phyloP scores from a whole-genome alignment of 805 yeast species.

The Metschnikowia shivogae region DNA sequence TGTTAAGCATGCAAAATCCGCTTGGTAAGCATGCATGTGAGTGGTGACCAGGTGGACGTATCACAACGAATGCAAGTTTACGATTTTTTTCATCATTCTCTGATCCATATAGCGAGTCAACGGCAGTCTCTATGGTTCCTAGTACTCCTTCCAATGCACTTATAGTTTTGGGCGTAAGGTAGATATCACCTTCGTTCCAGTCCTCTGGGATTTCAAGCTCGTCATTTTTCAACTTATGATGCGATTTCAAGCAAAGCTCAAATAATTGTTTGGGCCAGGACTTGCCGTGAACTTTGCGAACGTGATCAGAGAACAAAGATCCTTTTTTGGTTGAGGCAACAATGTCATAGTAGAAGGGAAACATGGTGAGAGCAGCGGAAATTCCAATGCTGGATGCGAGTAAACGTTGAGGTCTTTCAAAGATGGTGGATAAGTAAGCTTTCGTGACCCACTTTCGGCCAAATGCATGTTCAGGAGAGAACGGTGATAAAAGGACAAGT shows the following conservation, averaged over 20 bases:
- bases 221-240: conserved; percentile 46
- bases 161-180: conserved; percentile 60
- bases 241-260: conserved; percentile 57
- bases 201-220: conserved; percentile 71
- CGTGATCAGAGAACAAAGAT: conserved; percentile 55
- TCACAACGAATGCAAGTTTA: conserved; percentile 55
- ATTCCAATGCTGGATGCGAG: conserved; percentile 76
- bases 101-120: conserved; percentile 43
- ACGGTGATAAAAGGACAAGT: conserved; percentile 62
- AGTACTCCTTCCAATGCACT: conserved; percentile 73
- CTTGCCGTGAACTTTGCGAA: conserved; percentile 65
- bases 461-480: conserved; percentile 66
- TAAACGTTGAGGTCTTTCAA: conserved; percentile 78
- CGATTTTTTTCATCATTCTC: conserved; percentile 23
- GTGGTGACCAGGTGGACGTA: conserved; percentile 87
- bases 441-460: conserved; percentile 75
- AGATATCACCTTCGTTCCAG: conserved; percentile 84
- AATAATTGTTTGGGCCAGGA: conserved; percentile 63
- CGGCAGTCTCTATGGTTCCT: conserved; percentile 69
- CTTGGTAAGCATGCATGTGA: conserved; percentile 80
- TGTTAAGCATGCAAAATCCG: conserved; percentile 78
- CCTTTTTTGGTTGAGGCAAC: conserved; percentile 45
- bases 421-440: conserved; percentile 60
- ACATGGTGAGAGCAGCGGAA: conserved; percentile 67
- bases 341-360: conserved; percentile 54